These are phyloP conservation scores for Agapanthus africanus DNA, from an alignment of 106 monocot genomes.

Conservation along the genomic window DNA sequence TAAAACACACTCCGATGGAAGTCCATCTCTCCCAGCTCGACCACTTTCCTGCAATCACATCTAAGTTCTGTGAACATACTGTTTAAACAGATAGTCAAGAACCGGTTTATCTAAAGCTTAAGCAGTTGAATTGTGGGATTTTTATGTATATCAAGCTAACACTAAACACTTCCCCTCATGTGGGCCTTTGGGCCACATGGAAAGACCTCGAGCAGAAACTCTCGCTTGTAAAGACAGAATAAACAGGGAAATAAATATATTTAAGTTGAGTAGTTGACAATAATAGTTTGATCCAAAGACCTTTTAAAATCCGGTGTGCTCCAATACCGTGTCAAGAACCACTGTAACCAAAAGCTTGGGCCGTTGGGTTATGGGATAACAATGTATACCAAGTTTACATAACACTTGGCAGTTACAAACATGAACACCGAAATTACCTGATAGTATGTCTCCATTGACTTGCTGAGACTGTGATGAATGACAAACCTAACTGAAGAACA, in stretches of 20 bases:
- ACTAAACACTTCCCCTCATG: too few relatives aligned
- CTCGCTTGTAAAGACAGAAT: neutral
- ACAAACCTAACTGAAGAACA: constrained; percentile 88
- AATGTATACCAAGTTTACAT: neutral
- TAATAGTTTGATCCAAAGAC: too few relatives aligned
- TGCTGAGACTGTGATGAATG: constrained; percentile 99
- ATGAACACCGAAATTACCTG: constrained; percentile 46
- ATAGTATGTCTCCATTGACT: constrained; percentile 99
- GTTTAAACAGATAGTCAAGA: too few relatives aligned
- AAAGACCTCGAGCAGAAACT: too few relatives aligned
- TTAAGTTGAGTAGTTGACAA: neutral
- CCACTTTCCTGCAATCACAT: constrained; percentile 84
- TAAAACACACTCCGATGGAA: constrained; percentile 94
- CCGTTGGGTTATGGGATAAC: too few relatives aligned
- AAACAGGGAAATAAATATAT: neutral
- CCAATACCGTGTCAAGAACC: too few relatives aligned
- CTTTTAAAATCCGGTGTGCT: too few relatives aligned
- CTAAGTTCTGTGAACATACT: constrained; percentile 3
- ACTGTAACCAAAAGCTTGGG: too few relatives aligned
- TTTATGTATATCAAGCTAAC: too few relatives aligned
- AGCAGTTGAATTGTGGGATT: too few relatives aligned
- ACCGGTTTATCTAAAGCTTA: too few relatives aligned
- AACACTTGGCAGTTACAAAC: neutral
- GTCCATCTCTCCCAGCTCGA: constrained; percentile 96
- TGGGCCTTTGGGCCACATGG: too few relatives aligned